Evolutionary conservation across 139 green algal species (phyloP).

Genomic region (Ettlia oleoabundans): DNA sequence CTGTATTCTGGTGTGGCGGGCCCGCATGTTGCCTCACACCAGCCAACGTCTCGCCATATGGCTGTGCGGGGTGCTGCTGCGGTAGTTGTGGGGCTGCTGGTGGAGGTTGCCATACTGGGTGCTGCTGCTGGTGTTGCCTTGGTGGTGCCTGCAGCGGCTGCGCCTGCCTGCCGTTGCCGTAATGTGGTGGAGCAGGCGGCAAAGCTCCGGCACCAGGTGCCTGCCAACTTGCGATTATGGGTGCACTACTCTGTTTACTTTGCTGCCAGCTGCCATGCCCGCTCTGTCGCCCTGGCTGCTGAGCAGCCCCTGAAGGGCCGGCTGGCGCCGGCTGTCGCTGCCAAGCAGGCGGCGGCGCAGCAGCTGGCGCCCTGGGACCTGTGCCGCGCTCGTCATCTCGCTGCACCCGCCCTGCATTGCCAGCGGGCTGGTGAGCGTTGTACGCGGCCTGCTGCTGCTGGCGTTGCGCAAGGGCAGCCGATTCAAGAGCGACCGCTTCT

Average conservation of each 20-base stretch:
- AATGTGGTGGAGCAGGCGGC: constrained; percentile 12
- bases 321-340: constrained; percentile 8
- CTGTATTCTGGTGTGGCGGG: too few species aligned
- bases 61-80: background rate
- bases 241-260: background rate
- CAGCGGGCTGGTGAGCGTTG: background rate
- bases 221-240: background rate
- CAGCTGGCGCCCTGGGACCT: background rate
- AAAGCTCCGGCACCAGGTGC: background rate
- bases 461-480: constrained; percentile 28
- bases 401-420: background rate
- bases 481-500: constrained; percentile 20
- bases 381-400: background rate
- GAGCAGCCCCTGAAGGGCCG: background rate
- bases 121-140: constrained; percentile 3
- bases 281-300: background rate
- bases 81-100: background rate
- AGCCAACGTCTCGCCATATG: background rate
- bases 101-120: background rate
- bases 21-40: too few species aligned
- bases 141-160: background rate
- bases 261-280: background rate
- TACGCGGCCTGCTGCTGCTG: constrained; percentile 3
- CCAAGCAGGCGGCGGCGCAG: background rate
- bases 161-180: background rate